Evolutionary conservation across 2,329 filamentous ascomycete genomes (phyloP).

Genomic region (Herpotrichia juniperi): DNA sequence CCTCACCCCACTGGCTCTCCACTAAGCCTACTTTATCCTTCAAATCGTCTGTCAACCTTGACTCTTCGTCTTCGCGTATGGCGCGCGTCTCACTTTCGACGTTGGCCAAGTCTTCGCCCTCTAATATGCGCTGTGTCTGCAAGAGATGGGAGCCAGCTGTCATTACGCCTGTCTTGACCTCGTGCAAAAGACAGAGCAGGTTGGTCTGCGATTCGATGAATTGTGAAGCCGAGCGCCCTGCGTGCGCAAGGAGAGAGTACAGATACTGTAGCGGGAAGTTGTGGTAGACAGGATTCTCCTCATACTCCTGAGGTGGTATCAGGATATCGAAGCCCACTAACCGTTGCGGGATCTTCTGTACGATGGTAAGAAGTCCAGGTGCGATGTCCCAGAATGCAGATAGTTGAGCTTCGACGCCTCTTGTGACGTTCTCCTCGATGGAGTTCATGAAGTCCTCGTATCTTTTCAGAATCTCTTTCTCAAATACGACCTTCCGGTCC

Average conservation of each 20-base stretch:
- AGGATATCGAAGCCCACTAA: conserved; percentile 69
- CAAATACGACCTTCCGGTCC: conserved; percentile 73
- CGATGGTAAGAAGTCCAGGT: conserved; percentile 75
- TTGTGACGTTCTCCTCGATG: conserved; percentile 82
- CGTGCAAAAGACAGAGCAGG: conserved; percentile 85
- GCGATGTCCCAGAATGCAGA: conserved; percentile 98
- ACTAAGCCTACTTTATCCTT: conserved; percentile 93
- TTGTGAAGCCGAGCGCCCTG: conserved; percentile 92
- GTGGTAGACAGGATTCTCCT: conserved; percentile 84
- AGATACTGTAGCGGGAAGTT: conserved; percentile 88
- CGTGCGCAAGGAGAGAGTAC: conserved; percentile 81
- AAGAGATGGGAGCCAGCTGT: conserved; percentile 70
- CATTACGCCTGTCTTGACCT: conserved; percentile 82
- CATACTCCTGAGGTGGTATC: conserved; percentile 79
- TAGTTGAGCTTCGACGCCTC: conserved; percentile 88
- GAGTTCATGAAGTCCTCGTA: conserved; percentile 78
- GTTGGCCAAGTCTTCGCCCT: conserved; percentile 47
- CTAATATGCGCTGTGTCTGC: conserved; percentile 64
- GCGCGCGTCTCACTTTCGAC: conserved; percentile 58
- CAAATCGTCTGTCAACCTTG: conserved; percentile 77
- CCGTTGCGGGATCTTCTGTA: conserved; percentile 77
- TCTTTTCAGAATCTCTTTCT: conserved; percentile 73
- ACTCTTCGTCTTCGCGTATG: conserved; percentile 71
- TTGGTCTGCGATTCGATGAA: conserved; percentile 97
- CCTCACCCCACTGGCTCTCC: conserved; percentile 88